Conservation (phyloP, 768 basidiomycete species). For the Asterophora lycoperdoides region DNA sequence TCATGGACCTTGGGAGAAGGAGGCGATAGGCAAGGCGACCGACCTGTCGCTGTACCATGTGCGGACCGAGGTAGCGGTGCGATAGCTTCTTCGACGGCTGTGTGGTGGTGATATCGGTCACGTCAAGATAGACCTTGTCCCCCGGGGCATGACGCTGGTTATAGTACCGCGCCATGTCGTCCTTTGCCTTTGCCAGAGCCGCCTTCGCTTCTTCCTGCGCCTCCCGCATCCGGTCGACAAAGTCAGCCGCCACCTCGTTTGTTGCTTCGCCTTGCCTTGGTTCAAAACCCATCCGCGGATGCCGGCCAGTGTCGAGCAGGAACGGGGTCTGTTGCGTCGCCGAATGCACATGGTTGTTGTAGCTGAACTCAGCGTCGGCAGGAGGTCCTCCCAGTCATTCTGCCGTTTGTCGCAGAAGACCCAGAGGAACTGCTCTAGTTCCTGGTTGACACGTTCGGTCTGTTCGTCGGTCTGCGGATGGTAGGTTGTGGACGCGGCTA, state of each 20-base stretch:
- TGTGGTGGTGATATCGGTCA: constrained; percentile 10
- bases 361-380: too few species aligned
- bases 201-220: constrained; percentile 12
- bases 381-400: too few species aligned
- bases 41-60: neutral
- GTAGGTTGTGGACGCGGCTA: too few species aligned
- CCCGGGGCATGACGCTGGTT: constrained; percentile 8
- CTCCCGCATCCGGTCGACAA: constrained; percentile 8
- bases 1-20: constrained; percentile 11
- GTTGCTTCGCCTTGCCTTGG: neutral
- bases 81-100: constrained; percentile 13
- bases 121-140: constrained; percentile 16
- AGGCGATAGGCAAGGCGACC: too few species aligned
- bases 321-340: too few species aligned
- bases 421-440: too few species aligned
- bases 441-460: too few species aligned
- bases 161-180: constrained; percentile 14
- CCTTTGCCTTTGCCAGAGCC: constrained; percentile 15
- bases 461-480: too few species aligned
- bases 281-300: constrained; percentile 14
- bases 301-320: too few species aligned
- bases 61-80: too few species aligned
- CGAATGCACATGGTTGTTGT: too few species aligned
- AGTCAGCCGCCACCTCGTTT: constrained; percentile 6
- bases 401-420: too few species aligned